Evolutionary conservation across 2,329 filamentous ascomycete species (phyloP).

Genomic region (Chaetomium sp.): DNA sequence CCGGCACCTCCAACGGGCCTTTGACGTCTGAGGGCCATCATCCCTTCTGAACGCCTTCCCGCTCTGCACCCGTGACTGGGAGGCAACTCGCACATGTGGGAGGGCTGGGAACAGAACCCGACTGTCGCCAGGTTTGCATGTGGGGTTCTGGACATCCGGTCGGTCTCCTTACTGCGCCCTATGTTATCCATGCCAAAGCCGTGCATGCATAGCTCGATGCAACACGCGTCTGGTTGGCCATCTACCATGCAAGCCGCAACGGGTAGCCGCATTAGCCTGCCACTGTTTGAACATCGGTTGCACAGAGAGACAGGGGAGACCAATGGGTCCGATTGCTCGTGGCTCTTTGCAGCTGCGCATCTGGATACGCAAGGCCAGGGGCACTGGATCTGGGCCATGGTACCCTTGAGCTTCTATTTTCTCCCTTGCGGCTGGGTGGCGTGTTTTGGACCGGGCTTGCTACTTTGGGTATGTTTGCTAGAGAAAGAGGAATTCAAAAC

Average conservation of each 20-base stretch:
- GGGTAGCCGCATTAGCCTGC: slow-evolving; percentile 36
- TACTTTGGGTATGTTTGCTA: slow-evolving; percentile 21
- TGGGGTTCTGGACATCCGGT: neutral
- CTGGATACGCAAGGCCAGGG: slow-evolving; percentile 6
- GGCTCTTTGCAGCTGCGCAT: slow-evolving; percentile 20
- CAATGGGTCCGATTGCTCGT: slow-evolving; percentile 13
- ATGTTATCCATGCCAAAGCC: slow-evolving; percentile 11
- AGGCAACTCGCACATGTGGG: slow-evolving; percentile 11
- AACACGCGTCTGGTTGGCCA: slow-evolving; percentile 22
- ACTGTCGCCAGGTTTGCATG: slow-evolving; percentile 5
- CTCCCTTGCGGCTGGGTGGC: slow-evolving; percentile 23
- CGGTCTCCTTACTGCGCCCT: neutral
- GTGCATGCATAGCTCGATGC: slow-evolving; percentile 19
- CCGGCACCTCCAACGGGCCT: slow-evolving; percentile 11
- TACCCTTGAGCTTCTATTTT: slow-evolving; percentile 18
- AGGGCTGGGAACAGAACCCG: neutral
- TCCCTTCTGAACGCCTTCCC: neutral
- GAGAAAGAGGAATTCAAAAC: slow-evolving; percentile 15
- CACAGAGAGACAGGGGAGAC: slow-evolving; percentile 24
- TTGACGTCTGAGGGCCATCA: slow-evolving; percentile 1
- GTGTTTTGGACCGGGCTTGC: slow-evolving; percentile 9
- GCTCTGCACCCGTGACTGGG: slow-evolving; percentile 19
- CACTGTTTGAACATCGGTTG: slow-evolving; percentile 39
- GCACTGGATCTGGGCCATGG: slow-evolving; percentile 5
- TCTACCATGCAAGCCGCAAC: slow-evolving; percentile 26